A percentile compares a stretch with the other conserved stretches of the same genome.
These are phyloP conservation scores for Brassica juncea DNA, from an alignment of 345 rosid genomes.

Conservation along the genomic window DNA sequence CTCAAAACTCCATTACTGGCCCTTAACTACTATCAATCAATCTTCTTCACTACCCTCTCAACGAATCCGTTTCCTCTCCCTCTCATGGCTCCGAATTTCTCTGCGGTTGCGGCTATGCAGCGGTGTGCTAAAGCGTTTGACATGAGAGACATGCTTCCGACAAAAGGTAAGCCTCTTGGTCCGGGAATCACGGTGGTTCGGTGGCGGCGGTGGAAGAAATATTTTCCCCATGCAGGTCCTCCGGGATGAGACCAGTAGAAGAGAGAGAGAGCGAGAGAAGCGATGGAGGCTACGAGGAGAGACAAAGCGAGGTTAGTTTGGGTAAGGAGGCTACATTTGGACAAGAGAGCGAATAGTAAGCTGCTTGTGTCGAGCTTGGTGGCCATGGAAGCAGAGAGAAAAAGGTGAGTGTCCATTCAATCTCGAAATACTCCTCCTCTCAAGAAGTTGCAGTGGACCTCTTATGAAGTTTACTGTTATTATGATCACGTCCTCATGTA, in stretches of 20 bases:
- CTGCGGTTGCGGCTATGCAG: slow-evolving; percentile 55
- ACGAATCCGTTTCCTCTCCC: too few relatives aligned
- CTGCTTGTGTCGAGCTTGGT: slow-evolving; percentile 45
- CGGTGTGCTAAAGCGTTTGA: slow-evolving; percentile 57
- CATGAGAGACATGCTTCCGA: slow-evolving; percentile 75
- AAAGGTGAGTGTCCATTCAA: slow-evolving; percentile 37
- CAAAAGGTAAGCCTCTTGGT: slow-evolving; percentile 67
- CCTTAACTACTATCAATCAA: too few relatives aligned
- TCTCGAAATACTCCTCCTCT: too few relatives aligned
- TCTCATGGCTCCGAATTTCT: slow-evolving; percentile 50
- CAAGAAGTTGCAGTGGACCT: too few relatives aligned
- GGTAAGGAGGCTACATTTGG: slow-evolving; percentile 52
- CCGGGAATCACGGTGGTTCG: slow-evolving; percentile 55
- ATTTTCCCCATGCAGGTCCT: slow-evolving; percentile 82
- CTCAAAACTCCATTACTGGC: too few relatives aligned
- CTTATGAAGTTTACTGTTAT: too few relatives aligned
- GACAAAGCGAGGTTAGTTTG: slow-evolving; percentile 50
- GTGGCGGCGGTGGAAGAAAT: slow-evolving; percentile 37
- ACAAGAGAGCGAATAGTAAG: slow-evolving; percentile 55
- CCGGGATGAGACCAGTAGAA: slow-evolving; percentile 67
- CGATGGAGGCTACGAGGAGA: slow-evolving; percentile 42
- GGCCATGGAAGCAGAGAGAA: slow-evolving; percentile 41
- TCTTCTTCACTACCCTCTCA: too few relatives aligned
- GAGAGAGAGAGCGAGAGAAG: slow-evolving; percentile 45
- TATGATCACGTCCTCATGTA: too few relatives aligned